Evolutionary conservation across 2,329 filamentous ascomycete species (phyloP).

Genomic region (Fusarium sp.): DNA sequence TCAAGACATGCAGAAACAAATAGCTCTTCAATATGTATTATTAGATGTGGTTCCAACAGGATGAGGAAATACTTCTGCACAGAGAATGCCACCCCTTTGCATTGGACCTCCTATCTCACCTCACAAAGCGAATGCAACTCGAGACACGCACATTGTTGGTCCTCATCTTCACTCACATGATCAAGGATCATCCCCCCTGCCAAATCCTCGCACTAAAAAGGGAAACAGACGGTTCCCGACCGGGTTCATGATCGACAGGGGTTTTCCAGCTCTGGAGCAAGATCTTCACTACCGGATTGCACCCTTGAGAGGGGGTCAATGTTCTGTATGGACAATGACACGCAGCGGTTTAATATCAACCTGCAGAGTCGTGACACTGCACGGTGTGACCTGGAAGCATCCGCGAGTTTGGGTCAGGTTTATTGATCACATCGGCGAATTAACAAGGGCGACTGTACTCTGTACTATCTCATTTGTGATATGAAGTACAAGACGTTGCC

Average conservation of each 20-base stretch:
- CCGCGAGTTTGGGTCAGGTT: background rate
- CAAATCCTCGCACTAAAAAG: background rate
- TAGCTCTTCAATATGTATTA: background rate
- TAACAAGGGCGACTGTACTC: background rate
- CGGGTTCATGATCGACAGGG: constrained; percentile 36
- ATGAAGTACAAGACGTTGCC: background rate
- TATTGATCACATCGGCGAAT: background rate
- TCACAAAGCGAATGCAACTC: constrained; percentile 13
- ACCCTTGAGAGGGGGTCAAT: background rate
- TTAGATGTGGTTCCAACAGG: background rate
- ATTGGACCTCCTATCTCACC: background rate
- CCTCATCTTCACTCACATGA: background rate
- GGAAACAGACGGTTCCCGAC: constrained; percentile 1
- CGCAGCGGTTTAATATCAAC: background rate
- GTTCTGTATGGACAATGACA: background rate
- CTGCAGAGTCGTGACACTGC: background rate
- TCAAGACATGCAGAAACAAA: background rate
- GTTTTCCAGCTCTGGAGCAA: background rate
- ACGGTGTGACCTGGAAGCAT: background rate
- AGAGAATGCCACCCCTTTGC: background rate
- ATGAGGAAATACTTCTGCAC: background rate
- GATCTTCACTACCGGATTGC: background rate
- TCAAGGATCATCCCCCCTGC: constrained; percentile 13
- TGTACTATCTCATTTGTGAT: background rate
- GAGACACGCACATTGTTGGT: background rate